These are phyloP conservation scores for Skeletonema costatum DNA, from an alignment of 108 stramenopile genomes.

Conservation along the genomic window DNA sequence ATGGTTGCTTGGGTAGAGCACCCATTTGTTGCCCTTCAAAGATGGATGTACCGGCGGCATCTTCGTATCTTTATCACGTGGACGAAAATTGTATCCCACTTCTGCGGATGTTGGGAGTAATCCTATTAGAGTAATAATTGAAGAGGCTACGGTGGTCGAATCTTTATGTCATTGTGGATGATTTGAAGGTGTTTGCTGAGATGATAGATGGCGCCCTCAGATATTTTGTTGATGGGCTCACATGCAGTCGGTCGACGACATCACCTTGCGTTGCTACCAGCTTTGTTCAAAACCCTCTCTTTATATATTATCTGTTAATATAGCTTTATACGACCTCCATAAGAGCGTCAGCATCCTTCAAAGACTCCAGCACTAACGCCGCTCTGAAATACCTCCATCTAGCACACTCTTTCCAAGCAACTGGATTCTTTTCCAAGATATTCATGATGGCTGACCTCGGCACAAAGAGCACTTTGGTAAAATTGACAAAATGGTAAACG, in stretches of 20 bases:
- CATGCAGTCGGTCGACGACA: no score
- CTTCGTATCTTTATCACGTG: not conserved
- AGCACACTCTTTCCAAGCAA: constrained; percentile 55
- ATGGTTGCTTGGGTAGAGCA: not conserved
- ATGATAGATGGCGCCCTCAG: no score
- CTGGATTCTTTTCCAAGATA: constrained; percentile 27
- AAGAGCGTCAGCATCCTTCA: not conserved
- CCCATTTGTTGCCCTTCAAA: not conserved
- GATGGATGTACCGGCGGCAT: not conserved
- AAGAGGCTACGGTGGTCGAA: no score
- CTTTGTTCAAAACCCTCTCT: not conserved
- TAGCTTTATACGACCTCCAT: not conserved
- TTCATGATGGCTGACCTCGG: constrained; percentile 34
- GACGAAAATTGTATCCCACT: no score
- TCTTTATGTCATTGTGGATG: no score
- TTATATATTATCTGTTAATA: no score
- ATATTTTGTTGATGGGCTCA: no score
- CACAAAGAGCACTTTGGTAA: constrained; percentile 43
- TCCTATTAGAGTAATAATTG: no score
- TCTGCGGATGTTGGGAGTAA: no score
- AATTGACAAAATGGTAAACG: constrained; percentile 39
- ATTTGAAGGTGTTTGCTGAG: no score
- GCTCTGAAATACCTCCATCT: constrained; percentile 45
- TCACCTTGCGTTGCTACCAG: no score
- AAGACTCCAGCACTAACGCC: constrained; percentile 27